These are phyloP conservation scores for Strigomonas culicis DNA, from an alignment of 208 protist species.

Conservation along the genomic window DNA sequence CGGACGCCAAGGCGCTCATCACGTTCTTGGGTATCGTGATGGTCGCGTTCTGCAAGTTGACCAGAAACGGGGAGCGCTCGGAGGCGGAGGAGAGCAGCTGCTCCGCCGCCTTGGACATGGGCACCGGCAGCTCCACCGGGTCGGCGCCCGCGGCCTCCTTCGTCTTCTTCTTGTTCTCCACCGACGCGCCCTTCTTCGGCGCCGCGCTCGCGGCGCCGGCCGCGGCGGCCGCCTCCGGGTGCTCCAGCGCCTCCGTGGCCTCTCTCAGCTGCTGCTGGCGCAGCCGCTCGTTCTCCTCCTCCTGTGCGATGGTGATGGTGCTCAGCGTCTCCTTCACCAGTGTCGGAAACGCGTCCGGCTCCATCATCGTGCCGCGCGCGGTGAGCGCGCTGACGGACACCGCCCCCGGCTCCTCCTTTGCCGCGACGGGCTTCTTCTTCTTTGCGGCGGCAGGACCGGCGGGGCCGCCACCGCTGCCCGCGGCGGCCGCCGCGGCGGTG, in stretches of 20 bases:
- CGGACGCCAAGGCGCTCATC: background rate
- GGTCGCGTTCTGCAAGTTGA: slow-evolving; percentile 5
- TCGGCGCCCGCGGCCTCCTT: background rate
- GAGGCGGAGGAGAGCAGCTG: slow-evolving; percentile 4
- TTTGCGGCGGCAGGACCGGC: background rate
- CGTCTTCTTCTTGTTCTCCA: background rate
- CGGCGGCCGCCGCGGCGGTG: background rate
- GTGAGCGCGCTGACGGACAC: background rate
- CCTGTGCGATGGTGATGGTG: slow-evolving; percentile 3
- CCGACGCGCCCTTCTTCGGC: background rate
- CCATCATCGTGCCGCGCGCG: background rate
- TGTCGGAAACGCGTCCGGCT: slow-evolving; percentile 1
- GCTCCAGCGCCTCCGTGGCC: background rate
- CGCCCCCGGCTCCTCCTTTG: slow-evolving; percentile 1
- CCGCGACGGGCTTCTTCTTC: slow-evolving; percentile 11
- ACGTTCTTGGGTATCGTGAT: slow-evolving; percentile 6
- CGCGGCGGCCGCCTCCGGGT: background rate
- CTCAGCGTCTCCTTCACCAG: background rate
- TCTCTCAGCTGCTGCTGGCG: slow-evolving; percentile 1
- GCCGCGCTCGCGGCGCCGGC: background rate
- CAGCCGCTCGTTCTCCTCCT: background rate
- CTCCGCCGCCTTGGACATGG: slow-evolving; percentile 4
- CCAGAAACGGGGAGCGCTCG: slow-evolving; percentile 5
- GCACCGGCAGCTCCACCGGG: background rate
- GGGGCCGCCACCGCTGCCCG: background rate